A percentile compares a stretch with the other conserved stretches of the same genome.
Conservation (phyloP, 177 flowering plant genomes). For the Telopea speciosissima region DNA sequence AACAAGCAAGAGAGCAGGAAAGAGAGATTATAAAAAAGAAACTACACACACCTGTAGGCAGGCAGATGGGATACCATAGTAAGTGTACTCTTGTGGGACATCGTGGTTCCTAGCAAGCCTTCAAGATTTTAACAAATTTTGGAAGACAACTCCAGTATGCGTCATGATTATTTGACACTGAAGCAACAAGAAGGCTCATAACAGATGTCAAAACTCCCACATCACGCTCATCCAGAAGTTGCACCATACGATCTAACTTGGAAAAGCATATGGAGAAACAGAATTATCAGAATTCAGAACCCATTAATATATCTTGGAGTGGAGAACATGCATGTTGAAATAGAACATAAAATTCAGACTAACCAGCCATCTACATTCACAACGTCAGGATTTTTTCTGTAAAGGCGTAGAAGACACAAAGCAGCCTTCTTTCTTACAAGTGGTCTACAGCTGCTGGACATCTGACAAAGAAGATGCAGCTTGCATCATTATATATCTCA, state of each 20-base stretch:
- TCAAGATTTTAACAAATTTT: constrained; percentile 88
- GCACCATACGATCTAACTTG: constrained; percentile 99
- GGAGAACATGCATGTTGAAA: background rate
- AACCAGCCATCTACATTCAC: constrained; percentile 99
- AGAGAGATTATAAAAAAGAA: background rate
- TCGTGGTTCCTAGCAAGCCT: constrained; percentile 94
- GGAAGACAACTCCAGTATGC: constrained; percentile 97
- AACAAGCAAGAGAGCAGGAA: background rate
- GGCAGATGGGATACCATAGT: constrained; percentile 99
- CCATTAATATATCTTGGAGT: background rate
- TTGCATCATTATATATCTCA: background rate
- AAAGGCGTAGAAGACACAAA: constrained; percentile 84
- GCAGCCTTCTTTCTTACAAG: constrained; percentile 99
- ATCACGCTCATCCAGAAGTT: constrained; percentile 98
- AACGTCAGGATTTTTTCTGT: constrained; percentile 94
- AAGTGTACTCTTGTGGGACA: constrained; percentile 95
- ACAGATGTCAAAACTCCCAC: constrained; percentile 95
- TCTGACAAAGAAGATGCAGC: constrained; percentile 31
- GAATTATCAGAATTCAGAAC: too few relatives aligned
- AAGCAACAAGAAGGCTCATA: constrained; percentile 95
- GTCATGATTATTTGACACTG: constrained; percentile 89
- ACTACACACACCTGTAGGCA: constrained; percentile 94
- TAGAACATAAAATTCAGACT: constrained; percentile 11
- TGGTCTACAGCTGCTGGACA: constrained; percentile 97
- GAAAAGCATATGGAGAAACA: constrained; percentile 10